phyloP scores from a whole-genome alignment of 2,329 filamentous ascomycete genomes.

The Trichophyton schoenleinii region DNA sequence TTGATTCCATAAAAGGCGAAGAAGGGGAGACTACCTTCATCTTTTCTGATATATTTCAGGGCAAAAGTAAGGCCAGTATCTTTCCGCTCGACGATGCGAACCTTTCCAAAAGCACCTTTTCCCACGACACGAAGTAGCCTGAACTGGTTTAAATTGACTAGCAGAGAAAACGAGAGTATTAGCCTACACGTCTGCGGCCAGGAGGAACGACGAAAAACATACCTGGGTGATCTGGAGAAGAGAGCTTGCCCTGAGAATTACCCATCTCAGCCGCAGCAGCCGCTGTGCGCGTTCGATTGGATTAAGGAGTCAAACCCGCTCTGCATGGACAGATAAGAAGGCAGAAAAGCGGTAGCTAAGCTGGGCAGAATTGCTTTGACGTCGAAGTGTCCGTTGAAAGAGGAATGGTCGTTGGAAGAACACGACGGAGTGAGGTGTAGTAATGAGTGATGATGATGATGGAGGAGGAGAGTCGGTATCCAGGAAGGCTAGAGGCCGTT shows the following conservation, averaged over 20 bases:
- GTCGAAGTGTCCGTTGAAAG: background rate
- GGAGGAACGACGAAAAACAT: conserved; percentile 25
- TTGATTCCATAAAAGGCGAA: background rate
- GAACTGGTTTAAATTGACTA: conserved; percentile 96
- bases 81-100: conserved; percentile 95
- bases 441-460: background rate
- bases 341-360: background rate
- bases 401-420: too few relatives aligned
- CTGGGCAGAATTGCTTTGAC: background rate
- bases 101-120: conserved; percentile 96
- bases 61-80: conserved; percentile 90
- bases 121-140: conserved; percentile 88
- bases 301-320: background rate
- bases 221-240: conserved; percentile 90
- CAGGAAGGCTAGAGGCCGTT: background rate
- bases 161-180: background rate
- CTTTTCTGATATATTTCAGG: conserved; percentile 95
- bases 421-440: background rate
- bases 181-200: background rate
- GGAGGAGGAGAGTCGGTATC: background rate
- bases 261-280: conserved; percentile 50
- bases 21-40: conserved; percentile 59
- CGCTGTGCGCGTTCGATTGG: background rate
- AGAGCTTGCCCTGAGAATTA: conserved; percentile 86
- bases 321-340: background rate